These are phyloP conservation scores for Vitis labrusca DNA, from an alignment of 164 flowering plant species.

Conservation along the genomic window DNA sequence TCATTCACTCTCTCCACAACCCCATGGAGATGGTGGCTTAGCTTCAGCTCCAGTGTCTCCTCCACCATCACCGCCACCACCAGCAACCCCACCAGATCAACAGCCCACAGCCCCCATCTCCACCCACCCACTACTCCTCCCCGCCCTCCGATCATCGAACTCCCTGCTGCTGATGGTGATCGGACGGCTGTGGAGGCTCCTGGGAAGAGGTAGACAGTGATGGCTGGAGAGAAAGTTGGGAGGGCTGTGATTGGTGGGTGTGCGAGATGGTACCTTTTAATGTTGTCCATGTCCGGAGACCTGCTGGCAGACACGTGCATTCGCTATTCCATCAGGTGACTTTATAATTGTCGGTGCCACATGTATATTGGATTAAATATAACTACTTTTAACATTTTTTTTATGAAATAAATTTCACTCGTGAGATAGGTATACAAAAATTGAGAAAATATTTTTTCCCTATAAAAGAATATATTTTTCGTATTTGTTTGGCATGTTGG, in stretches of 20 bases:
- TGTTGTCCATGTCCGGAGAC: too few species aligned
- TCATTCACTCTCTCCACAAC: slow-evolving; percentile 36
- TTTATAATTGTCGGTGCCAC: too few species aligned
- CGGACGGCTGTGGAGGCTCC: background rate
- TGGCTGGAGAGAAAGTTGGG: too few species aligned
- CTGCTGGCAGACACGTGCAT: too few species aligned
- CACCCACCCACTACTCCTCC: background rate
- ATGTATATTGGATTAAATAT: too few species aligned
- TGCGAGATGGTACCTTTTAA: background rate
- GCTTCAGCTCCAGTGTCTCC: slow-evolving; percentile 23
- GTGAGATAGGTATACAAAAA: too few species aligned
- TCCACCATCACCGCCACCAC: slow-evolving; percentile 7
- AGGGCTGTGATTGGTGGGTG: background rate
- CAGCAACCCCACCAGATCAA: slow-evolving; percentile 5
- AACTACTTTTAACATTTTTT: too few species aligned
- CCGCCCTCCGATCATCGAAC: background rate
- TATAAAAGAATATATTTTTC: too few species aligned
- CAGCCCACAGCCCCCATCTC: background rate
- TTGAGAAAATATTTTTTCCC: too few species aligned
- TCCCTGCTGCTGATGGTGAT: background rate
- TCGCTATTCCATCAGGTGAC: too few species aligned
- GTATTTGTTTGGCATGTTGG: too few species aligned
- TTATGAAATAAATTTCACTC: too few species aligned
- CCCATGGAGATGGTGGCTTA: slow-evolving; percentile 30
- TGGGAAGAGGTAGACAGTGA: background rate